These are phyloP conservation scores for Dalbergia cultrata DNA, from an alignment of 306 rosid species.

Conservation along the genomic window DNA sequence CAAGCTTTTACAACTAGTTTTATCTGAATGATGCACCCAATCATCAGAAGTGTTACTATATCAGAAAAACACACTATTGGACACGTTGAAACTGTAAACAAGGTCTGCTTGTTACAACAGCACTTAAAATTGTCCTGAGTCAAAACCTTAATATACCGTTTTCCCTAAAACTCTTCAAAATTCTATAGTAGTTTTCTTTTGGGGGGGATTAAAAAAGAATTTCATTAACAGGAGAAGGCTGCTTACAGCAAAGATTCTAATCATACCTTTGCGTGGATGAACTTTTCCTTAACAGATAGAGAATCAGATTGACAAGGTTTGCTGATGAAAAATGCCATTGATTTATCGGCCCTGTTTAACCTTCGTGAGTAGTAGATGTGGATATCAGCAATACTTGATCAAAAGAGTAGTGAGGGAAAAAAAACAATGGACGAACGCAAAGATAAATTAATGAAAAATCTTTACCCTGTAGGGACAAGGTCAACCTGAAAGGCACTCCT, in stretches of 20 bases:
- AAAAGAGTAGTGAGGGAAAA: conserved; percentile 8
- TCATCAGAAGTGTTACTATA: conserved; percentile 2
- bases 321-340: conserved; percentile 65
- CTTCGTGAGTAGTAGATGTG: conserved; percentile 62
- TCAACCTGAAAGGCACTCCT: conserved; percentile 92
- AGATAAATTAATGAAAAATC: conserved; percentile 49
- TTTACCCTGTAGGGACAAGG: conserved; percentile 90
- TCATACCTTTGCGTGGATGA: conserved; percentile 95
- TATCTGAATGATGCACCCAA: not conserved
- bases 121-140: conserved; percentile 20
- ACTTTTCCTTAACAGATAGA: conserved; percentile 94
- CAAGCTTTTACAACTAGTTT: conserved; percentile 10
- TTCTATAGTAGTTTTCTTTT: not conserved
- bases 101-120: not conserved
- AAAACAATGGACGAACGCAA: conserved; percentile 10
- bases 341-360: conserved; percentile 78
- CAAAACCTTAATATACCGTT: conserved; percentile 20
- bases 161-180: conserved; percentile 18
- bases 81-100: conserved; percentile 1
- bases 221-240: not conserved
- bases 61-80: not conserved
- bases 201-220: no score
- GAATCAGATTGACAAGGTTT: conserved; percentile 90
- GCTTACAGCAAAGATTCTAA: conserved; percentile 19
- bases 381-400: conserved; percentile 49